A percentile compares a stretch with the other conserved stretches of the same genome.
These are phyloP conservation scores for Tarenaya hassleriana DNA, from an alignment of 345 rosid species.

Conservation along the genomic window DNA sequence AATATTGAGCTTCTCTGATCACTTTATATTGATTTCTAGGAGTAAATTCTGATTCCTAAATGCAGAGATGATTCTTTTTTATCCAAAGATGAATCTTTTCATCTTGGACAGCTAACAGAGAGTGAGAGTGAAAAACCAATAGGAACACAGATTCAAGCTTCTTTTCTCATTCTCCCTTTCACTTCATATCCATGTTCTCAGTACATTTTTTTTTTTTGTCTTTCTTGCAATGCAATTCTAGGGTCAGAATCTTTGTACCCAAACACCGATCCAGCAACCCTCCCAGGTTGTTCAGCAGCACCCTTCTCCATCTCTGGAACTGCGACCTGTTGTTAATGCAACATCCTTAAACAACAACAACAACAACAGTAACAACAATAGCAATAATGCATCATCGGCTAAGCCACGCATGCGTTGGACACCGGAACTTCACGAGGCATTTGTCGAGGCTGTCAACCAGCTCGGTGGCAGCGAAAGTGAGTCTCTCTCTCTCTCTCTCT, in stretches of 20 bases:
- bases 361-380: conserved; percentile 13
- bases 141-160: neutral
- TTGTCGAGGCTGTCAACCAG: conserved; percentile 79
- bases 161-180: too few relatives aligned
- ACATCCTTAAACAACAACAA: conserved; percentile 36
- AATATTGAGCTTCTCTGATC: too few relatives aligned
- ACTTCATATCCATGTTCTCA: too few relatives aligned
- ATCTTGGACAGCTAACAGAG: neutral
- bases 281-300: conserved; percentile 39
- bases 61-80: neutral
- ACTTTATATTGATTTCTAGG: neutral
- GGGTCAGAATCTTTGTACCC: conserved; percentile 36
- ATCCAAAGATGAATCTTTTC: neutral
- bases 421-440: conserved; percentile 81
- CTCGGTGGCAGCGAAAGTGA: conserved; percentile 84
- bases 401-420: conserved; percentile 97
- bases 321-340: conserved; percentile 34
- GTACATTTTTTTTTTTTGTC: too few relatives aligned
- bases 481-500: conserved; percentile 19
- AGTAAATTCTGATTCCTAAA: neutral
- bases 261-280: conserved; percentile 34
- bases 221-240: conserved; percentile 28
- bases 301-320: conserved; percentile 45
- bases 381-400: conserved; percentile 46
- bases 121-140: conserved; percentile 5